phyloP scores from a whole-genome alignment of 108 stramenopile genomes.

The Epithemia pelagica region DNA sequence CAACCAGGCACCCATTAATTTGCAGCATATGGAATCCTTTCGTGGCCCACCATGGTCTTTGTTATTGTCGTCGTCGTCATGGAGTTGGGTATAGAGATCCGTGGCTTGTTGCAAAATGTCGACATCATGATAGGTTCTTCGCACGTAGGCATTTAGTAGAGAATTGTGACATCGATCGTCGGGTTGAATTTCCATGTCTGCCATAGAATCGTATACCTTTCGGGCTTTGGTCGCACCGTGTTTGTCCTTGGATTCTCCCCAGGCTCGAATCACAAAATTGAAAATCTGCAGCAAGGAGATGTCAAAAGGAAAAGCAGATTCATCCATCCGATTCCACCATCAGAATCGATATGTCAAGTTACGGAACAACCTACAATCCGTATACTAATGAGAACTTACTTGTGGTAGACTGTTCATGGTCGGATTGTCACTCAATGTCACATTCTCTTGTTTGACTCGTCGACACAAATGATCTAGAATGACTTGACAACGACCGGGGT shows the following conservation, averaged over 20 bases:
- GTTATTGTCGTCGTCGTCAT: not conserved
- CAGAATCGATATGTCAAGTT: too few relatives aligned
- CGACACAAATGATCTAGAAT: not conserved
- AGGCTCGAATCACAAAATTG: not conserved
- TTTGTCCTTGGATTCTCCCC: not conserved
- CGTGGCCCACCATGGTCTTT: too few relatives aligned
- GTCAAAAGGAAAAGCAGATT: too few relatives aligned
- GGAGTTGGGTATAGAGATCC: not conserved
- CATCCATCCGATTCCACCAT: too few relatives aligned
- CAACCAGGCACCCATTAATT: not conserved
- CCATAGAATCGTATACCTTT: not conserved
- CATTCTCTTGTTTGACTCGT: not conserved
- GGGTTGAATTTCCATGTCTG: not conserved
- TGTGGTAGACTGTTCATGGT: not conserved
- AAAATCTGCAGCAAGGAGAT: too few relatives aligned
- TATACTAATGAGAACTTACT: not conserved
- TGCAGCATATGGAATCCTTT: not conserved
- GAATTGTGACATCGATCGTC: not conserved
- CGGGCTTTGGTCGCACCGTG: not conserved
- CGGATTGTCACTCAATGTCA: not conserved
- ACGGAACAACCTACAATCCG: too few relatives aligned
- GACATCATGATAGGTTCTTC: not conserved
- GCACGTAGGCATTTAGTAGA: not conserved
- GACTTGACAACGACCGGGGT: not conserved
- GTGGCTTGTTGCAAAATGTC: not conserved